Evolutionary conservation across 352 stramenopile genomes (phyloP), one percentile per base, ranked within the genome.

Genomic region (Globisporangium nagaii): DNA sequence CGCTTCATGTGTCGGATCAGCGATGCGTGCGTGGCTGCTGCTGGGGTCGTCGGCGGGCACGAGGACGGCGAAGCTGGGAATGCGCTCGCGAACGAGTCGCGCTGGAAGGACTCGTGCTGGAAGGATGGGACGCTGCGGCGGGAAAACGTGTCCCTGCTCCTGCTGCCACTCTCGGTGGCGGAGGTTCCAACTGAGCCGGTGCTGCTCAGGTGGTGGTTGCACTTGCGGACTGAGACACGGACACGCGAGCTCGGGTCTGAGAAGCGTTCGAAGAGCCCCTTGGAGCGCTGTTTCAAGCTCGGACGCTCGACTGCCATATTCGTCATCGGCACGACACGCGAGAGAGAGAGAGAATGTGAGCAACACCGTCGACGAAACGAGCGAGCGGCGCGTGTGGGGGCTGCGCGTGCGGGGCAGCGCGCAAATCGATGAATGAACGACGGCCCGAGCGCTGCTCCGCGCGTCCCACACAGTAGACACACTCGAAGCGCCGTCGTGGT

Each of bases 51-150:
- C 13, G 19, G 24, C 15, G 25, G 30, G 13, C 36, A 44, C 41
- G 53, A 25, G 8, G 52, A 52, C 43, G 53, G 41, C 4, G 51
- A 42, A 19, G 25, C 24, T 32, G 53, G 53, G 31, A 59, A 59
- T 41, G 53, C 53, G 35, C 53, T 59, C 15, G 53, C 42, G 45
- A 59, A 53, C 45, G 45, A 53, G 15, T 53, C 45, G 45, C 45
- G 45, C 19, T 15, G 10, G 31, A 53, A 59, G 6, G 41, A 52
- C 10, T 42, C 28, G 11, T 24, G 41, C 20, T 22, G 46, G 30
- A 48, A 57, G n/a, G 37, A 57, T 2, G 37, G 37, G 20, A 47
- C 19, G n/a, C 48, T 55, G 22, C 28, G 24, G 17, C 24, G 48
- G 32, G 51, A 57, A 11, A 19, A 46, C 22, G 25, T 19, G 28